These are phyloP conservation scores for Flaveria brownii DNA, from an alignment of 129 eudicot species.

Conservation along the genomic window DNA sequence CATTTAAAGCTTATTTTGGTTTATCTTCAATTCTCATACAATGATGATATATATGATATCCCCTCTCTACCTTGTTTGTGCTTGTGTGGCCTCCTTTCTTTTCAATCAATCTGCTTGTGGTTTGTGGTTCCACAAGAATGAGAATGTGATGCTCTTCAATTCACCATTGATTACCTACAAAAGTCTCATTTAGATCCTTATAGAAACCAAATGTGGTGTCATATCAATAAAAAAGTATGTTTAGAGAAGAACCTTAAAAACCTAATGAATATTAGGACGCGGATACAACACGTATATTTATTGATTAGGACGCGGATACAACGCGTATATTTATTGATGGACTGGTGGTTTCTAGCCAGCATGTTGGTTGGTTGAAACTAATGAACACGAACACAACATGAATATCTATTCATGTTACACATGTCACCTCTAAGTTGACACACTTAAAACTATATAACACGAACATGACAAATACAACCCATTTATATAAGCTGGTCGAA, in stretches of 20 bases:
- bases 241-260: background rate
- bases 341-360: background rate
- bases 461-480: background rate
- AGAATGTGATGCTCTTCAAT: conserved; percentile 32
- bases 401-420: background rate
- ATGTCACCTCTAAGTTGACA: background rate
- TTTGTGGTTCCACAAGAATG: conserved; percentile 36
- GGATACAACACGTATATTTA: background rate
- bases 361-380: background rate
- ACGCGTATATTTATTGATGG: background rate
- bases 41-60: conserved; percentile 16
- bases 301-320: background rate
- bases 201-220: conserved; percentile 11
- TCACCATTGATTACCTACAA: conserved; percentile 18
- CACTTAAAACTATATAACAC: background rate
- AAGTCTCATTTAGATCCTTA: conserved; percentile 22
- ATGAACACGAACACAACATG: background rate
- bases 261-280: background rate
- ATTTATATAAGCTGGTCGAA: background rate
- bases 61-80: conserved; percentile 27
- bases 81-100: conserved; percentile 41
- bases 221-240: conserved; percentile 15
- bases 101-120: conserved; percentile 34
- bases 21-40: conserved; percentile 15
- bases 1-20: conserved; percentile 33